Evolutionary conservation across 164 flowering plant species (phyloP), one percentile per base, ranked within the genome.

Genomic region (Tinospora cordifolia): DNA sequence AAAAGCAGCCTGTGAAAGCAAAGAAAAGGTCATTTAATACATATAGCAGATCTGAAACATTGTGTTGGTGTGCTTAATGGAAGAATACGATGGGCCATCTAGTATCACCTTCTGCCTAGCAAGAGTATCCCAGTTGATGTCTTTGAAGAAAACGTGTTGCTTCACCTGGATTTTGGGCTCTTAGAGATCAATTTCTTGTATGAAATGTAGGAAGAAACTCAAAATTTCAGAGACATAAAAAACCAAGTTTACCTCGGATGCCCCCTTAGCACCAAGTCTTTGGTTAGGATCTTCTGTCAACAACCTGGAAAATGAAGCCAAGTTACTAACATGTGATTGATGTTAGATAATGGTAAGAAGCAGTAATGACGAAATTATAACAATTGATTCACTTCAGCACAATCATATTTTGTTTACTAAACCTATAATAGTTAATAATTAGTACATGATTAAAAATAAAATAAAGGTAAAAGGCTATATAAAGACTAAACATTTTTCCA

Each of bases 81-180:
- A 21, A 30, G 5, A 24, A 46, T 22, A 66, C 26, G 36, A 67
- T 5, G 25, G 41, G 46, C 11, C 39, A 24, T 27, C 9, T 15
- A 15, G 9, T 67, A 65, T 60, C 47, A 95, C 99, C 98, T 95
- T 95, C 80, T 92, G 99, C 78, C 99, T 84, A 21, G 97, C 97
- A 72, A 92, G 90, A 30, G 99, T 95, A 73, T 93, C 96, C 99
- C 99, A 95, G 77, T 93, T 95, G 73, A 92, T 91, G 76, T 92
- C 89, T 78, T 90, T 87, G 81, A 95, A 95, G 82, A 92, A 95
- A 8, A 75, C 76, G 80, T 95, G 99, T 72, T 87, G 87, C 82
- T 95, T 95, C 79, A 95, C 99, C 99, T 95, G 87, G 40, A 78
- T 68, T 38, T 71, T 34, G 60, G 67, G 38, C 68, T 8, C 8